A percentile compares a stretch with the other conserved stretches of the same genome.
Conservation (phyloP, 2,329 filamentous ascomycete genomes). For the Aureobasidium uvarum region DNA sequence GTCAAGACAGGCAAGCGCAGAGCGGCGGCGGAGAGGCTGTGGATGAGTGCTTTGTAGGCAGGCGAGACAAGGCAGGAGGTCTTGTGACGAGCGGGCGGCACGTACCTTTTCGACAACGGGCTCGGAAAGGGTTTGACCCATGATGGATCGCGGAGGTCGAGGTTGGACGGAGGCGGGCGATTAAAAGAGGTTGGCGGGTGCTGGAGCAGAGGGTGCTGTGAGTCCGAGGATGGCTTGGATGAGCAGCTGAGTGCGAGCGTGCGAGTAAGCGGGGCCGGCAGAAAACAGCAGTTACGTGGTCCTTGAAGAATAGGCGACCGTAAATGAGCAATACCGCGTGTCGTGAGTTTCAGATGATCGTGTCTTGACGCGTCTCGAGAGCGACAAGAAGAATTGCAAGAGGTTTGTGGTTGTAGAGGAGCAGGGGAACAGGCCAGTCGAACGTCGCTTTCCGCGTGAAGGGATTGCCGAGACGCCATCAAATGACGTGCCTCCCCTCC, state of each 20-base stretch:
- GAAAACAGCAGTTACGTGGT: constrained; percentile 2
- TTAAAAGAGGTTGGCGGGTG: neutral
- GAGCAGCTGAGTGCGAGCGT: constrained; percentile 15
- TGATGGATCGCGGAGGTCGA: constrained; percentile 47
- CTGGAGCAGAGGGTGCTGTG: neutral
- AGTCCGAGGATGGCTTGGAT: constrained; percentile 12
- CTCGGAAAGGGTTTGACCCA: constrained; percentile 99
- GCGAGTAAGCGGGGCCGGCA: constrained; percentile 20
- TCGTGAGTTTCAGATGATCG: neutral
- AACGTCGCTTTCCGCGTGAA: constrained; percentile 1
- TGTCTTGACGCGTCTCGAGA: neutral
- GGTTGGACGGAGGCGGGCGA: constrained; percentile 5
- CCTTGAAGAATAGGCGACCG: constrained; percentile 7
- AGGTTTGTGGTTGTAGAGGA: constrained; percentile 1
- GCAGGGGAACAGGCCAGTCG: neutral
- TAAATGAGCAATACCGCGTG: constrained; percentile 1
- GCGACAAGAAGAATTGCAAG: neutral
- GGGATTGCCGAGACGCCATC: constrained; percentile 7
- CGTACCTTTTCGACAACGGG: constrained; percentile 98
- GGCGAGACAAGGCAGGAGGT: constrained; percentile 24
- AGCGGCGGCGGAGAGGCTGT: neutral
- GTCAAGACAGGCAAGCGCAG: neutral
- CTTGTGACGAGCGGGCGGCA: constrained; percentile 30
- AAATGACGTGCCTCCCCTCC: too few species aligned
- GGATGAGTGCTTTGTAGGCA: neutral